Base-by-base conservation (phyloP, 192 early-diverging fungal genomes). In the Coemansia sp. region DNA sequence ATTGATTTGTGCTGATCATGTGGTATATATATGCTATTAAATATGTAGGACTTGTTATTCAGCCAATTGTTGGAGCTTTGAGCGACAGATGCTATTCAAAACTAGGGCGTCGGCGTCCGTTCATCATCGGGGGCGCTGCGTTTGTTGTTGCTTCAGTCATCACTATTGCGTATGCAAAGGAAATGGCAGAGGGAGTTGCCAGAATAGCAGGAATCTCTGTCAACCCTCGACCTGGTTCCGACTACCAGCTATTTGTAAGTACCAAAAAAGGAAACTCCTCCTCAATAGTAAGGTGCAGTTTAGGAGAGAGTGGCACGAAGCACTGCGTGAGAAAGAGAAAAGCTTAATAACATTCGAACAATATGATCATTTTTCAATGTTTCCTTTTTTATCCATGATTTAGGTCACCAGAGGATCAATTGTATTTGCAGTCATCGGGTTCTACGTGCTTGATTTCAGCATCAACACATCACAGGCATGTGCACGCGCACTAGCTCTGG, bases 371-470 rank as follows among this genome's bases (percentile, higher is more conserved):
- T 48, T 48, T 49, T 37, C 15, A 13, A 16, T 61, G 32, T 61
- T 61, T 49, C 57, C 37, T 43, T 58, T 40, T 58, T 9, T 32
- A 41, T n/a, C n/a, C 46, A 15, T 4, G 12, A 8, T 12, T 16
- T 79, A 80, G 77, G 78, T 80, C 73, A 74, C 59, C 66, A 65
- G 79, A 46, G 46, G 57, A 47, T 46, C 92, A 0, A 94, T 94
- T 58, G 65, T 83, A 4, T 64, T 92, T 15, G 95, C 94, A n/a
- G 93, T 98, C 8, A 22, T 87, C 9, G 90, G 88, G 13, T 97
- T 98, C 69, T 98, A 95, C 66, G 83, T 89, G 41, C 77, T 98
- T 21, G 97, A 98, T 76, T 97, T 98, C 75, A 89, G 93, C 11
- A 88, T 98, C 68, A 98, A 98, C 69, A 89, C 91, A 4, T 90